A percentile compares a stretch with the other conserved stretches of the same genome.
These are phyloP conservation scores for Phytophthora sojae DNA, from an alignment of 352 stramenopile genomes.

Conservation along the genomic window DNA sequence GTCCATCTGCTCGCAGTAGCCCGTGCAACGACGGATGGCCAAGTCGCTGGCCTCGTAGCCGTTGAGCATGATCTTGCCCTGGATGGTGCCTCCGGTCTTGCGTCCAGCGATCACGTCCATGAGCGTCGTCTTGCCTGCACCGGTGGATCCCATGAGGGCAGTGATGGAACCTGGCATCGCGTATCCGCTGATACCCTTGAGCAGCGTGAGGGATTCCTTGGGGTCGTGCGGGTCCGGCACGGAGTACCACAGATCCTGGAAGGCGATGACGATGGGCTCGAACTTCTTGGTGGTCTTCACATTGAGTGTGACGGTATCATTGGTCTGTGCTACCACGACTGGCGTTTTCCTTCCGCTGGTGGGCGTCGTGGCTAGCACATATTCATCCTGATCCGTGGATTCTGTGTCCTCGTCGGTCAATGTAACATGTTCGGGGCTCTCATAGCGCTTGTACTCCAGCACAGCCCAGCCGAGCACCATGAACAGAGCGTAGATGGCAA, in stretches of 20 bases:
- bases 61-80: constrained; percentile 64
- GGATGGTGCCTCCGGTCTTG: constrained; percentile 82
- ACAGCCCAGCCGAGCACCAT: constrained; percentile 38
- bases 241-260: constrained; percentile 49
- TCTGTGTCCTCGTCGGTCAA: constrained; percentile 4
- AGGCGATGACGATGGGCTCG: constrained; percentile 31
- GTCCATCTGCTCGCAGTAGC: constrained; percentile 81
- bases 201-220: constrained; percentile 64
- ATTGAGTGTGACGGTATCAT: constrained; percentile 12
- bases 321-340: background rate
- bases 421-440: constrained; percentile 24
- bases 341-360: constrained; percentile 16
- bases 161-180: constrained; percentile 52
- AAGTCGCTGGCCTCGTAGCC: constrained; percentile 42
- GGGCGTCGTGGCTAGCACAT: constrained; percentile 21
- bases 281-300: constrained; percentile 16
- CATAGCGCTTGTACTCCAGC: no score
- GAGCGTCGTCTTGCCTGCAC: constrained; percentile 91
- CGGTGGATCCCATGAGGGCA: constrained; percentile 61
- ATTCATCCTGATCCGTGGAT: constrained; percentile 9
- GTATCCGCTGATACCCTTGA: constrained; percentile 58
- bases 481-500: constrained; percentile 45
- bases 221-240: constrained; percentile 39
- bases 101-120: constrained; percentile 93
- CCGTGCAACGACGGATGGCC: constrained; percentile 39